Conservation (phyloP, 495 filamentous ascomycete species). For the Neurospora discreta region DNA sequence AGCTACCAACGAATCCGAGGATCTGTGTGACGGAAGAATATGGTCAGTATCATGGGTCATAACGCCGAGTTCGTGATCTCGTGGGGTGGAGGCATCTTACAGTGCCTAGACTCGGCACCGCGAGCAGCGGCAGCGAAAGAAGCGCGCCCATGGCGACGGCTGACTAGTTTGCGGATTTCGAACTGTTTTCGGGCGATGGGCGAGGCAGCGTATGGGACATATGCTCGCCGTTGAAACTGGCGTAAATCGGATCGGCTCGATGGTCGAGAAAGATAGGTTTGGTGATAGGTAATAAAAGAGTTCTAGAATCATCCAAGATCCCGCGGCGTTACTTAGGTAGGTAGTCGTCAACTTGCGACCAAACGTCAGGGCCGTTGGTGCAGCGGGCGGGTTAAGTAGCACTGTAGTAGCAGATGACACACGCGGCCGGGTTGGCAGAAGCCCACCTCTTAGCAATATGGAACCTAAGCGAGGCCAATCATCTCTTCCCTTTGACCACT, state of each 20-base stretch:
- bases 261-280: not conserved
- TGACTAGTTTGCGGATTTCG: not conserved
- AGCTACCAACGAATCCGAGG: constrained; percentile 65
- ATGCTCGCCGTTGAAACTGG: not conserved
- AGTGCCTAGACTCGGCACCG: constrained; percentile 73
- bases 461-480: not conserved
- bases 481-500: not conserved
- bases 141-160: constrained; percentile 69
- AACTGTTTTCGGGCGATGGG: not conserved
- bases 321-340: not conserved
- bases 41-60: constrained; percentile 1
- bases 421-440: not conserved
- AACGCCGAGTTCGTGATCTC: not conserved
- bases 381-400: not conserved
- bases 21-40: constrained; percentile 38
- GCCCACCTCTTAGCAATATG: not conserved
- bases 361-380: not conserved
- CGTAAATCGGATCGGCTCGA: not conserved
- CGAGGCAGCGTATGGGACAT: not conserved
- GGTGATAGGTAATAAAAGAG: not conserved
- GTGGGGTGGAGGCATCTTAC: constrained; percentile 42
- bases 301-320: not conserved
- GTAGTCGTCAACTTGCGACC: not conserved
- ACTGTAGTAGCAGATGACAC: not conserved
- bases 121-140: constrained; percentile 80